A percentile compares a stretch with the other conserved stretches of the same genome.
phyloP scores from a whole-genome alignment of 305 asterid genomes.

The Ajuga reptans region DNA sequence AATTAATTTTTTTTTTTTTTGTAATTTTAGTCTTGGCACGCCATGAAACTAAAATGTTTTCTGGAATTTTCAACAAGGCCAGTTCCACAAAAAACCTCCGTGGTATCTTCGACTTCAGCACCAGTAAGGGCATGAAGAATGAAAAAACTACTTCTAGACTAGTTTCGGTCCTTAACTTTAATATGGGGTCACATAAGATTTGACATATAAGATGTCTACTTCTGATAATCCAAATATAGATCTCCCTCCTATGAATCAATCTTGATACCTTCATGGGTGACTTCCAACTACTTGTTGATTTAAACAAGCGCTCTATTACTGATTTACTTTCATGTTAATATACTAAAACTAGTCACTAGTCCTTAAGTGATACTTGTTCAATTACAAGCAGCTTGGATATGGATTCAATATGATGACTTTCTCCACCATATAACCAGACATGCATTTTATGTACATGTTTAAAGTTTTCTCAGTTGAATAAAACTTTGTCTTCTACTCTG shows the following conservation, averaged over 20 bases:
- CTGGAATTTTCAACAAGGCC: background rate
- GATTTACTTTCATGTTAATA: background rate
- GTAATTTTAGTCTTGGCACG: background rate
- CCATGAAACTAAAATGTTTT: background rate
- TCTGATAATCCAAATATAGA: background rate
- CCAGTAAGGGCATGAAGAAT: background rate
- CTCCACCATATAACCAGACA: background rate
- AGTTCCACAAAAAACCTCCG: background rate
- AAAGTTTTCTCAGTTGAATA: constrained; percentile 3
- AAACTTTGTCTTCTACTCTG: background rate
- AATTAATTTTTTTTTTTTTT: too few relatives aligned
- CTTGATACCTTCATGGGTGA: background rate
- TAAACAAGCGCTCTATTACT: background rate
- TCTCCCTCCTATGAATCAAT: background rate
- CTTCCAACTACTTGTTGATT: background rate
- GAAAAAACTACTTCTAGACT: background rate
- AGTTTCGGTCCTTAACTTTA: too few relatives aligned
- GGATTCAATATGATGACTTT: background rate
- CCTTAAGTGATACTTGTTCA: background rate
- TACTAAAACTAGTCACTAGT: background rate
- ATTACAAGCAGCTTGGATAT: background rate
- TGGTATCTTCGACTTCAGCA: constrained; percentile 1
- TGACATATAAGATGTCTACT: too few relatives aligned
- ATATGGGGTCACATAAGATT: too few relatives aligned
- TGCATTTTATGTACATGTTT: background rate